Evolutionary conservation across 192 early-diverging fungal genomes (phyloP), one percentile per base, ranked within the genome.

Genomic region (Funneliformis geosporum): DNA sequence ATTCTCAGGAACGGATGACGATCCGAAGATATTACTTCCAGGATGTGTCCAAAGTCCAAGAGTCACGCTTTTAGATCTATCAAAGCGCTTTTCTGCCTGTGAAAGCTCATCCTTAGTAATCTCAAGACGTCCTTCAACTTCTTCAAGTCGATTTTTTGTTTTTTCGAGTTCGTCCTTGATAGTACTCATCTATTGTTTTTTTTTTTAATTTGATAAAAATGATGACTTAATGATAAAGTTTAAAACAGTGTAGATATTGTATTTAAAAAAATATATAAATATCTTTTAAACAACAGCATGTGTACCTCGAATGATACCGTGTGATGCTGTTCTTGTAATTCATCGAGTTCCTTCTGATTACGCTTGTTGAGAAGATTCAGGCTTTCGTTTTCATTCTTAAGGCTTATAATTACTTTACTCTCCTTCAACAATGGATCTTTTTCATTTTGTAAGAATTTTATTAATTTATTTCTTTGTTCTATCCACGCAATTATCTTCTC

Each of bases 31-130:
- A 64, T 71, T 71, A 27, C 9, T 46, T 46, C 42, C 69, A 46
- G 40, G 21, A 68, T 39, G 39, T 68, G 38, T 21, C 25, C 21
- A 71, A 25, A 11, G n/a, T 38, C 33, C 33, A 38, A 71, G 33
- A 46, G 69, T 71, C 5, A 71, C 25, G 18, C 69, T 71, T n/a
- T 71, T 71, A 44, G 69, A 71, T 71, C 43, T 71, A 71, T 71
- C 69, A 9, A 71, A n/a, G 27, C 33, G 25, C 14, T 71, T 71
- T 46, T 71, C 69, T 25, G 33, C 21, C 23, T 71, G 40, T 43
- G 5, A 8, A 25, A 71, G 25, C 8, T 71, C 21, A 46, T 71
- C 69, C 25, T 71, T 21, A 46, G 69, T 11, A 11, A 23, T 10
- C n/a, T 71, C 69, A 25, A 71, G 25, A 44, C 43, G 69, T 71